Evolutionary conservation across 345 rosid species (phyloP), one percentile per base, ranked within the genome.

Genomic region (Arabidopsis suecica): DNA sequence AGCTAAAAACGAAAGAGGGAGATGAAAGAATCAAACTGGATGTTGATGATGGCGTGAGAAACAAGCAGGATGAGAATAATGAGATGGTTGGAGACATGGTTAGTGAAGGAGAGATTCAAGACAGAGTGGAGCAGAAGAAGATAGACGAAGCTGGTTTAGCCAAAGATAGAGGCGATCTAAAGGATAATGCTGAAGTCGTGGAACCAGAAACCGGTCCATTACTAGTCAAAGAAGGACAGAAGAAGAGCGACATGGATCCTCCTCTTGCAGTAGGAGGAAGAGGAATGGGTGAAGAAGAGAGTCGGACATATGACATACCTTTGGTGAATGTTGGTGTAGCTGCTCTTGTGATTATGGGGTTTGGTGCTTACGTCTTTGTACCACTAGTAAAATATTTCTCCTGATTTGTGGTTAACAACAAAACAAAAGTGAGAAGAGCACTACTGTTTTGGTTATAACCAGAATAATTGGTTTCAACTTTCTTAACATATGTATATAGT

Each of bases 341-440:
- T 59, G 72, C 81, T 65, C 77, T 78, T 72, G 81, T 78, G 13
- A 72, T 78, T 16, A 78, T 78, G 81, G 77, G 50, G 7, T 78
- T 78, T 72, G 81, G 81, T 34, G 81, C 81, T 60, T 78, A 72
- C 18, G 53, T 54, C 36, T 78, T 65, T 28, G 65, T 72, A 65
- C 81, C 73, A 41, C 50, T 78, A 49, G 50, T 78, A 47, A 78
- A 78, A 16, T 23, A 58, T 40, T 72, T 78, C 41, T 58, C 18
- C 9, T 72, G 38, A 78, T 65, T 49, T 53, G 3, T 53, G 3
- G 54, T 40, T 37, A 44, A 55, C 42, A 55, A 2, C 34, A 71
- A 56, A 64, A 56, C 47, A 42, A 68, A 58, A 37, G 30, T 18
- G 9, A 37, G 0, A 16, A 23, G 7, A 22, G 6, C 7, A 14